Evolutionary conservation across 1,284 basidiomycete species (phyloP), one percentile per base, ranked within the genome.

Genomic region (Heterobasidion irregulare): DNA sequence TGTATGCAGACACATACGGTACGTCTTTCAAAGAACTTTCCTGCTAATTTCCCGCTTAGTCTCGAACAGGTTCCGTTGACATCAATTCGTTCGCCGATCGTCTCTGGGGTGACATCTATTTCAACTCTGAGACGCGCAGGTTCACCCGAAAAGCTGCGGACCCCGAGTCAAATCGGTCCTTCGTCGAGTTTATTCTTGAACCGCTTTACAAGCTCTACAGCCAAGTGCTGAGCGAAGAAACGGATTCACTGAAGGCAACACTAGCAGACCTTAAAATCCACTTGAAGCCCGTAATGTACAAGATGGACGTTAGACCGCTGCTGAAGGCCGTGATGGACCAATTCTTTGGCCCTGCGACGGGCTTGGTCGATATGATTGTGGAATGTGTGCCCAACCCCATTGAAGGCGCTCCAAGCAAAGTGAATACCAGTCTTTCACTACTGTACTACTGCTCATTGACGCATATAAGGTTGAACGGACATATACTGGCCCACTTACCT

Each of bases 51-150:
- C 47, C 49, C 16, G 47, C 48, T 56, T 55, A 47, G 18, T 41
- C 35, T 48, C 50, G 18, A 53, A 35, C 53, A 84, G 83, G 82
- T 41, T 74, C 78, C 26, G 66, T 91, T 34, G 84, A 91, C 61
- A 79, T 88, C 13, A 62, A 72, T 38, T 75, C 80, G 1, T 90
- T 91, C 62, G 92, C 95, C 15, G 82, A 84, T 63, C 84, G 97
- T 44, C 82, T 99, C 10, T 99, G 97, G 97, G 97, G 97, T 32
- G 96, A 99, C 72, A 94, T 99, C 66, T 99, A 94, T 75, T 98
- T 92, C 73, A 84, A 94, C 70, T 67, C 77, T 41, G 85, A 90
- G 53, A 79, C 77, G 13, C 85, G 94, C 60, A 97, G 94, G 70
- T 99, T 99, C 69, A 87, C 86, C 7, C 84, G 94, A 53, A 94